Conservation (phyloP, 2,329 filamentous ascomycete genomes). For the Paecilomyces sp. region DNA sequence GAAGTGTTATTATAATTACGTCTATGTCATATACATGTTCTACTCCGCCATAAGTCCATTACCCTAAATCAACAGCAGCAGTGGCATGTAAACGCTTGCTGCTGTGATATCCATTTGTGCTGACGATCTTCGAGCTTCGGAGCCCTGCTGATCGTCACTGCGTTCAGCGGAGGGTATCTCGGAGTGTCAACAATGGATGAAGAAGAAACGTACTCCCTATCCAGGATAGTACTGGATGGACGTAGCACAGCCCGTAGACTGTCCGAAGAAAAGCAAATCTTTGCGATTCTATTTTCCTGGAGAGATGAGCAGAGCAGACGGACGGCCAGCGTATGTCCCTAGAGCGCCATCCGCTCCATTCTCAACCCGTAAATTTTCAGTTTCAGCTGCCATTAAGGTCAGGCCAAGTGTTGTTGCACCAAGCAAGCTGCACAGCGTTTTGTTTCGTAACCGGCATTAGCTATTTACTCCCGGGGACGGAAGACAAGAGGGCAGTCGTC, state of each 20-base stretch:
- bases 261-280: constrained; percentile 5
- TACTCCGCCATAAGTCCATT: not conserved
- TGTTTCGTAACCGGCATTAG: not conserved
- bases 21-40: not conserved
- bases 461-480: constrained; percentile 35
- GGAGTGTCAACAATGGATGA: constrained; percentile 4
- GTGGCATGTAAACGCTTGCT: not conserved
- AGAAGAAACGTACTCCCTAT: not conserved
- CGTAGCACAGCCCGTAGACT: not conserved
- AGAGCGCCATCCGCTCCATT: not conserved
- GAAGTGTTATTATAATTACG: not conserved
- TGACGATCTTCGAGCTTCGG: not conserved
- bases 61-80: not conserved
- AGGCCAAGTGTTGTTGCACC: not conserved
- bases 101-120: not conserved
- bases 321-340: not conserved
- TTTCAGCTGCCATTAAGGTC: not conserved
- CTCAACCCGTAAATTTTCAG: not conserved
- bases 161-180: not conserved
- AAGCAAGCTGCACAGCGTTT: not conserved
- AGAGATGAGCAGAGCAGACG: constrained; percentile 12
- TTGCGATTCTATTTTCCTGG: constrained; percentile 16
- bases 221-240: not conserved
- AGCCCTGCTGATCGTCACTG: not conserved
- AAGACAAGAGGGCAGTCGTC: constrained; percentile 80